A percentile compares a stretch with the other conserved stretches of the same genome.
Conservation (phyloP, 2,329 filamentous ascomycete genomes). For the Emmonsia crescens region DNA sequence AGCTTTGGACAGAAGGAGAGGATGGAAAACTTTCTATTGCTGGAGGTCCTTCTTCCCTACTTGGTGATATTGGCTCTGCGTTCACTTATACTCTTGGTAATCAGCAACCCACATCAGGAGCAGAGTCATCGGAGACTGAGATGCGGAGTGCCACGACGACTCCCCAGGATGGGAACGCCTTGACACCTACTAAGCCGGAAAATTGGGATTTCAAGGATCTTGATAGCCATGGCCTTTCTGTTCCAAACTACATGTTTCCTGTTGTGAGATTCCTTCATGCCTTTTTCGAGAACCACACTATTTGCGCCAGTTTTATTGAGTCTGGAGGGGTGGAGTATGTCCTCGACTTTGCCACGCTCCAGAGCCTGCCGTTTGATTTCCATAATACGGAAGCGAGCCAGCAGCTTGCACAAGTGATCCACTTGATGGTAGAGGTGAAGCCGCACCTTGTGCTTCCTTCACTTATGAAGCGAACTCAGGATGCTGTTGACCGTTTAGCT, state of each 20-base stretch:
- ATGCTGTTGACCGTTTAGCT: conserved; percentile 55
- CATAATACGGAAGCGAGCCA: conserved; percentile 56
- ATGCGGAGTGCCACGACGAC: conserved; percentile 2
- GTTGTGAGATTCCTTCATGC: conserved; percentile 65
- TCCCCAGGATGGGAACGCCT: conserved; percentile 4
- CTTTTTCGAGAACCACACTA: conserved; percentile 62
- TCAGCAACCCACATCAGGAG: conserved; percentile 18
- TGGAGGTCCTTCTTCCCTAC: conserved; percentile 37
- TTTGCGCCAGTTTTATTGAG: conserved; percentile 65
- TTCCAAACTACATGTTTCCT: conserved; percentile 63
- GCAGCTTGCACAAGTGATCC: conserved; percentile 62
- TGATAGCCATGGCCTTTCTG: conserved; percentile 40
- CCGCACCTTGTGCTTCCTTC: conserved; percentile 73
- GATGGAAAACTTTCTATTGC: conserved; percentile 51
- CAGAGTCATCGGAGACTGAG: conserved; percentile 18
- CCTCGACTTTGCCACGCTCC: conserved; percentile 71
- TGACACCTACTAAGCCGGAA: conserved; percentile 17
- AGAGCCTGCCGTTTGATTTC: conserved; percentile 66
- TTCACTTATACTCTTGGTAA: conserved; percentile 18
- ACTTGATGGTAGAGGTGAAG: conserved; percentile 67
- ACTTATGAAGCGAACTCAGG: conserved; percentile 62
- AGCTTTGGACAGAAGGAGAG: conserved; percentile 55
- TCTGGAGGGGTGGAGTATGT: conserved; percentile 72
- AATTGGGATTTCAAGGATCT: conserved; percentile 38
- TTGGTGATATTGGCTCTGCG: conserved; percentile 25